Base-by-base conservation (phyloP, 1,139 yeast species). In the Dujonia santamariae region DNA sequence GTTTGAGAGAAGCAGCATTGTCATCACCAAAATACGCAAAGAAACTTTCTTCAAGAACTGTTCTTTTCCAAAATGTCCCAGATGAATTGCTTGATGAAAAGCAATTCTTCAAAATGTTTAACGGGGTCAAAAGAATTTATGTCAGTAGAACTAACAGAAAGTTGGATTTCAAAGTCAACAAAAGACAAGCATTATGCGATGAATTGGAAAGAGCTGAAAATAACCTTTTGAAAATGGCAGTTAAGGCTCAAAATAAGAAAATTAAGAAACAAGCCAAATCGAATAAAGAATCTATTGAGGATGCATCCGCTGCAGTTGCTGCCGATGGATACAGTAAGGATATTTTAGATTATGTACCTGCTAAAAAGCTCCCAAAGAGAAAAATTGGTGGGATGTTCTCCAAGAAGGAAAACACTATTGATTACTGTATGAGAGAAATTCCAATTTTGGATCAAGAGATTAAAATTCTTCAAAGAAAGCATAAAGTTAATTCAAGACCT, bases 21-120 rank as follows among this genome's bases (percentile, higher is more conserved):
- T 72, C 95, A 6, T 75, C 95, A 20, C 95, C 96, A 12, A 72
- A 78, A 42, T 86, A 86, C 54, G 82, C 94, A 35, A 70, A 75
- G 42, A 73, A 79, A 46, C 61, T 85, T 24, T 75, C 94, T 11
- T 84, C 94, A 4, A 77, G 92, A 54, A 84, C 95, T 1, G 79
- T 92, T 18, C 65, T 90, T 38, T 74, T 90, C 53, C 94, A 85
- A 53, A 75, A 82, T 24, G 85, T 92, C 4, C 96, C 97, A 11
- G 75, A 78, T 35, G 67, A 76, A 24, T 69, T 79, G 45, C 64
- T 83, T 38, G 77, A 74, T 45, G 85, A 79, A 48, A 79, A 74
- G 42, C 82, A 78, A 43, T 71, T 83, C 37, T 47, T 73, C 72
- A 59, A 65, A 60, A 32, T 68, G 74, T 53, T 88, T 78, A 63